Conservation (phyloP, 2,329 filamentous ascomycete species). For the Ophiostoma sp. region DNA sequence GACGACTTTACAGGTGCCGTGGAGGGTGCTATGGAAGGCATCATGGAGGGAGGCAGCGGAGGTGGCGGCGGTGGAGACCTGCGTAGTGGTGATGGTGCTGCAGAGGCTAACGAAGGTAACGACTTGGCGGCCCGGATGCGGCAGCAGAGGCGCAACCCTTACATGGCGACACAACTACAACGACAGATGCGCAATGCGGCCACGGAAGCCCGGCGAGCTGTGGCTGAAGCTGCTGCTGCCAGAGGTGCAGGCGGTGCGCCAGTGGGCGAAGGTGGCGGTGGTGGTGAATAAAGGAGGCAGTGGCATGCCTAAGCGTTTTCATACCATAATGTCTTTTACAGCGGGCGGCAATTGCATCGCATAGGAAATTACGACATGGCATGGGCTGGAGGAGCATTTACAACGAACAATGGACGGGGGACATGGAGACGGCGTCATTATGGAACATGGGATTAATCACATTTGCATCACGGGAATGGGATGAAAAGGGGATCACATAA, state of each 20-base stretch:
- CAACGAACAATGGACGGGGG: not conserved
- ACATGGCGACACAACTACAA: constrained; percentile 26
- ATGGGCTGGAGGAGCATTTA: not conserved
- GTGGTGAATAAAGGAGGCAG: not conserved
- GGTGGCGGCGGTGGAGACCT: not conserved
- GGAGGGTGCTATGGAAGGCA: not conserved
- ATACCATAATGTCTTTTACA: constrained; percentile 1
- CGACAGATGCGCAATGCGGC: constrained; percentile 19
- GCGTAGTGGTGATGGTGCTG: not conserved
- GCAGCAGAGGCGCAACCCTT: constrained; percentile 22
- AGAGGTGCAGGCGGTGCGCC: not conserved
- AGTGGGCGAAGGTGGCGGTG: not conserved
- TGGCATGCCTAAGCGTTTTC: not conserved
- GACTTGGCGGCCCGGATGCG: not conserved
- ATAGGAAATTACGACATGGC: not conserved
- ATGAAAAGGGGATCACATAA: not conserved
- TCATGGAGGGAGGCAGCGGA: constrained; percentile 2
- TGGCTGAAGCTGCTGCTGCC: not conserved
- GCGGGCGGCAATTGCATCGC: not conserved
- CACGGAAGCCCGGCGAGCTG: not conserved
- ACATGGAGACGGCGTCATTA: not conserved
- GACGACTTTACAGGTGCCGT: not conserved
- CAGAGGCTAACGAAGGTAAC: not conserved
- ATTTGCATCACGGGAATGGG: not conserved
- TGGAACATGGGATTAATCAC: not conserved